Conservation (phyloP, 2,329 filamentous ascomycete species). For the Domatiomyces globalis region DNA sequence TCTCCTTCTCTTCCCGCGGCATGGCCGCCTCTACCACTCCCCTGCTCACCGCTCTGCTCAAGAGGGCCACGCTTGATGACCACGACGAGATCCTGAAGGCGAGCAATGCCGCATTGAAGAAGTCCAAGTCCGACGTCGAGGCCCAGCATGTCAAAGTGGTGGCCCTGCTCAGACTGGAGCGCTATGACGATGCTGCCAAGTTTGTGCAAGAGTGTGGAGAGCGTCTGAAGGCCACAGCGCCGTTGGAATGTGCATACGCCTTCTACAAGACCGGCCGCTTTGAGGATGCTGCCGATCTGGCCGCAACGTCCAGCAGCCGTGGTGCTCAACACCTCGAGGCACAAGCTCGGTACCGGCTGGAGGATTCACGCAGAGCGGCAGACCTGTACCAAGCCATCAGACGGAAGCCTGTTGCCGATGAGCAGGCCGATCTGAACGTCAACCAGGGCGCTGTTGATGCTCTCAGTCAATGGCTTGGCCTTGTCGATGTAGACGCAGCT, state of each 20-base stretch:
- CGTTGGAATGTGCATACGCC: conserved; percentile 49
- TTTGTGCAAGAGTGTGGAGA: conserved; percentile 42
- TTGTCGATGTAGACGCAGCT: conserved; percentile 36
- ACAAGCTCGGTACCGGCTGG: conserved; percentile 47
- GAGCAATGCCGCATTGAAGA: conserved; percentile 42
- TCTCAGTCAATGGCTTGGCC: conserved; percentile 46
- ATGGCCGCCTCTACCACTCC: conserved; percentile 28
- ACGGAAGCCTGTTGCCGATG: conserved; percentile 29
- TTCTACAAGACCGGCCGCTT: conserved; percentile 47
- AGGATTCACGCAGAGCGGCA: conserved; percentile 43
- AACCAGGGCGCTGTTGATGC: conserved; percentile 48
- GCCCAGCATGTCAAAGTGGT: conserved; percentile 47
- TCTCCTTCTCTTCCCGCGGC: conserved; percentile 1
- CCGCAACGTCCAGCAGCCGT: conserved; percentile 30
- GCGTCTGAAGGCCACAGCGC: conserved; percentile 38
- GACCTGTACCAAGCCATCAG: conserved; percentile 41
- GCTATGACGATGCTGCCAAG: conserved; percentile 46
- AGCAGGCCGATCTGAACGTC: conserved; percentile 47
- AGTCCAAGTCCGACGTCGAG: conserved; percentile 41
- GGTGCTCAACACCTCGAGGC: conserved; percentile 47
- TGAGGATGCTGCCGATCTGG: conserved; percentile 40
- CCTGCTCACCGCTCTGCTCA: conserved; percentile 41
- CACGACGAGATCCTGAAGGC: conserved; percentile 48
- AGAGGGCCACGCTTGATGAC: conserved; percentile 45
- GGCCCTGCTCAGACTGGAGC: conserved; percentile 48